Evolutionary conservation across 2,329 filamentous ascomycete genomes (phyloP).

Genomic region (Fusarium longipes): DNA sequence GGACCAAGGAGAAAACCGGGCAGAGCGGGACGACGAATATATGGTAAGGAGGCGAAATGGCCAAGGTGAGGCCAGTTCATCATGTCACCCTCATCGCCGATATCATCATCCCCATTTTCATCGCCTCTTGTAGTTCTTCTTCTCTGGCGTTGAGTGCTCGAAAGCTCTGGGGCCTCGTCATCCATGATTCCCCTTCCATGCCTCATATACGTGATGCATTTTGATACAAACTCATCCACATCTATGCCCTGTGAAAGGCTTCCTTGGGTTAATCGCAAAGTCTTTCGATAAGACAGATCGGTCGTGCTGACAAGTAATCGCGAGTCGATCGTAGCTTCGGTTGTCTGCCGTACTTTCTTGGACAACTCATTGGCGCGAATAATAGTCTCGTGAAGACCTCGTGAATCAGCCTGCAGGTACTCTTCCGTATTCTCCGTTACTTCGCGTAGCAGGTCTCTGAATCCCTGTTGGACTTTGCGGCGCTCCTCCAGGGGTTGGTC

Average conservation of each 20-base stretch:
- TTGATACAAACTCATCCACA: conserved; percentile 90
- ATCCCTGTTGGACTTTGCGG: conserved; percentile 73
- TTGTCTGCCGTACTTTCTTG: conserved; percentile 82
- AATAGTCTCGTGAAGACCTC: conserved; percentile 73
- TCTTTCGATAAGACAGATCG: conserved; percentile 83
- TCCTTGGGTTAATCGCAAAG: conserved; percentile 78
- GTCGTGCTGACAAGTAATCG: conserved; percentile 84
- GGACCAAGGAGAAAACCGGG: conserved; percentile 89
- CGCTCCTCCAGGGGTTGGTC: conserved; percentile 82
- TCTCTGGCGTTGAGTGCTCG: conserved; percentile 61
- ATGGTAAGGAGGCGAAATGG: conserved; percentile 77
- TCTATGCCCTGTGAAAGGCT: conserved; percentile 81
- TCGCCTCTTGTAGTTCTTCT: conserved; percentile 54
- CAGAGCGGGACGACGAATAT: conserved; percentile 78
- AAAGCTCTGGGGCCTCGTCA: conserved; percentile 62
- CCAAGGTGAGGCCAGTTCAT: conserved; percentile 91
- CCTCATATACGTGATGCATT: conserved; percentile 89
- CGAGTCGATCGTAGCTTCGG: conserved; percentile 90
- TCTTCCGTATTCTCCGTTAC: conserved; percentile 78
- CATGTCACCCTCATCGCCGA: conserved; percentile 79
- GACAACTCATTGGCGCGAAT: conserved; percentile 73
- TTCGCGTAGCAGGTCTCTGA: conserved; percentile 73
- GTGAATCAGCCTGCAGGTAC: conserved; percentile 73
- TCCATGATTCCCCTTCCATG: conserved; percentile 68
- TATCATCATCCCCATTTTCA: conserved; percentile 66